Conservation (phyloP, 805 yeast species). For the Kregervanrija delftensis region DNA sequence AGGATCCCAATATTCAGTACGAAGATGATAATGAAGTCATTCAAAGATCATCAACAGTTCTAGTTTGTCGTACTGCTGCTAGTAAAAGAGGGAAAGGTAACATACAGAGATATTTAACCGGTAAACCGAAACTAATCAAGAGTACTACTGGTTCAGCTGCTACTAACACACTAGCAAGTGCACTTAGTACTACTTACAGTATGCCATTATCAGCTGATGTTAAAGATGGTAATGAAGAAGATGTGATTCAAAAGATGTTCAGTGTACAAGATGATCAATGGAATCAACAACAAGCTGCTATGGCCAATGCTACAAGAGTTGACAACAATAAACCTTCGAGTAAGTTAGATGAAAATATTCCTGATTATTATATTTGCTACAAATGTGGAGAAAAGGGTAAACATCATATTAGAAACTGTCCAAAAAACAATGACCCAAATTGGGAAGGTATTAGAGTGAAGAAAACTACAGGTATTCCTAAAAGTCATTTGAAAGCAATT, state of each 20-base stretch:
- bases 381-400: conserved; percentile 89
- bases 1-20: conserved; percentile 52
- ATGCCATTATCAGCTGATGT: conserved; percentile 9
- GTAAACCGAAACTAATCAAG: conserved; percentile 49
- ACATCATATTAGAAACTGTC: conserved; percentile 96
- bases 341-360: conserved; percentile 68
- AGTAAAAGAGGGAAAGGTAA: conserved; percentile 41
- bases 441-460: conserved; percentile 89
- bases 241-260: conserved; percentile 83
- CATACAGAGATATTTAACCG: conserved; percentile 65
- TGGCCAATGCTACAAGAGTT: conserved; percentile 80
- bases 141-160: conserved; percentile 13
- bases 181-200: conserved; percentile 13
- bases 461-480: conserved; percentile 96
- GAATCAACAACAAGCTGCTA: conserved; percentile 88
- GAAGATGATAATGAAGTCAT: conserved; percentile 87
- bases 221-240: conserved; percentile 56
- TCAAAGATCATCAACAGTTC: conserved; percentile 79
- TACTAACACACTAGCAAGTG: conserved; percentile 11
- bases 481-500: conserved; percentile 79
- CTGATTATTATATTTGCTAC: conserved; percentile 94
- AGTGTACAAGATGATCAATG: conserved; percentile 90
- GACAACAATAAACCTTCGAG: conserved; percentile 23
- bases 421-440: conserved; percentile 85
- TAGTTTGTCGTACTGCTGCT: conserved; percentile 77